Percentiles rank a stretch among this genome's conserved stretches.
These are phyloP conservation scores for Skeletonema menzelii DNA, from an alignment of 108 stramenopile species.

Conservation along the genomic window DNA sequence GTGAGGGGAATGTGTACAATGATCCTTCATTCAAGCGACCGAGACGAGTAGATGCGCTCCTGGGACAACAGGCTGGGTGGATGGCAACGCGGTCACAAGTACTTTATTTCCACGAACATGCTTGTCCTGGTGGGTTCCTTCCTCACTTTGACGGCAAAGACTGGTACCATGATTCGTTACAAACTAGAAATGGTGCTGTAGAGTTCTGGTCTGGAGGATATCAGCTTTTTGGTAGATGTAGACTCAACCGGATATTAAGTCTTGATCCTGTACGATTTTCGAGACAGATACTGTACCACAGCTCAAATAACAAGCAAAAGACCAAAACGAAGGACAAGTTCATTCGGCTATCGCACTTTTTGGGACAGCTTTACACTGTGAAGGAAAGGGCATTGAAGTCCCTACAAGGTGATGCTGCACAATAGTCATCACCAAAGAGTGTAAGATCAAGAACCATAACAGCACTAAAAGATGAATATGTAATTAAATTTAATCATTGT, in stretches of 20 bases:
- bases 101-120: constrained; percentile 55
- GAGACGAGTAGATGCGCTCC: constrained; percentile 37
- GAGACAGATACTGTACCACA: constrained; percentile 76
- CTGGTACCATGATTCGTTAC: constrained; percentile 66
- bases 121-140: constrained; percentile 66
- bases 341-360: constrained; percentile 58
- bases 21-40: constrained; percentile 43
- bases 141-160: constrained; percentile 64
- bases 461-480: neutral
- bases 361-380: constrained; percentile 78
- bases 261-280: constrained; percentile 77
- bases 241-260: constrained; percentile 74
- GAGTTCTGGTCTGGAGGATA: constrained; percentile 61
- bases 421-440: too few species aligned
- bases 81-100: constrained; percentile 77
- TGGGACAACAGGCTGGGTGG: constrained; percentile 80
- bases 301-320: constrained; percentile 81
- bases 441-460: too few species aligned
- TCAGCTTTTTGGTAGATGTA: constrained; percentile 74
- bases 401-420: neutral
- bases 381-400: constrained; percentile 54
- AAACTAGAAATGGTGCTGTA: constrained; percentile 61
- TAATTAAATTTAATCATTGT: neutral
- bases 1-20: constrained; percentile 38
- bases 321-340: constrained; percentile 48